Base-by-base conservation (phyloP, 257 asterid species). In the Scutellaria baicalensis region DNA sequence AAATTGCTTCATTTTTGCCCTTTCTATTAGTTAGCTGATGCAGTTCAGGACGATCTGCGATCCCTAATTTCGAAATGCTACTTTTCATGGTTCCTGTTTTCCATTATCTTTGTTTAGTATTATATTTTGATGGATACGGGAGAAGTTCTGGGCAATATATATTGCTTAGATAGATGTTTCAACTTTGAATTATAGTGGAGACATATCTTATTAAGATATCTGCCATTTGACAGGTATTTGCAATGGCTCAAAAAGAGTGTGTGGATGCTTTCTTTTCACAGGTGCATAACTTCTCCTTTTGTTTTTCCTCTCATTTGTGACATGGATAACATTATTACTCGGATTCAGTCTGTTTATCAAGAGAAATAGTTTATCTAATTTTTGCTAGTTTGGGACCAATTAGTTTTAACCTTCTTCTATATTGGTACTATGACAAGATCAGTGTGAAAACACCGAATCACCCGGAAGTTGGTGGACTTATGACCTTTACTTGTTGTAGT, bases 211-310 rank as follows among this genome's bases (percentile, higher is more conserved):
- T 70, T 63, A 16, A 64, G 72, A 21, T 69, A 51, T 66, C 64
- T 80, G 42, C 66, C 69, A 44, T 74, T 75, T 64, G 71, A 57
- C 85, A 94, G 99, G 97, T 94, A 68, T 94, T 94, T 48, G 96
- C 97, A 54, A 70, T 64, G 71, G 97, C 99, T 82, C 97, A 94
- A 64, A 94, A 81, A 80, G 97, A 89, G 77, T 88, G 95, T 65
- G 86, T 88, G 57, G 97, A 94, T 75, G 83, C 96, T 71, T 85
- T 88, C 78, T 91, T 89, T 80, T 94, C 97, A 4, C 99, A 94
- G 97, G 99, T 89, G 72, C 38, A 73, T 45, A 45, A 58, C 74
- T 56, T 56, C 68, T 52, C 36, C 35, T 3, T 38, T 54, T 10
- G 6, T 49, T 31, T 6, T 56, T n/a, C n/a, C 31, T 52, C 23